Base-by-base conservation (phyloP, 2,329 filamentous ascomycete species). In the Aspergillus spinulosporus region DNA sequence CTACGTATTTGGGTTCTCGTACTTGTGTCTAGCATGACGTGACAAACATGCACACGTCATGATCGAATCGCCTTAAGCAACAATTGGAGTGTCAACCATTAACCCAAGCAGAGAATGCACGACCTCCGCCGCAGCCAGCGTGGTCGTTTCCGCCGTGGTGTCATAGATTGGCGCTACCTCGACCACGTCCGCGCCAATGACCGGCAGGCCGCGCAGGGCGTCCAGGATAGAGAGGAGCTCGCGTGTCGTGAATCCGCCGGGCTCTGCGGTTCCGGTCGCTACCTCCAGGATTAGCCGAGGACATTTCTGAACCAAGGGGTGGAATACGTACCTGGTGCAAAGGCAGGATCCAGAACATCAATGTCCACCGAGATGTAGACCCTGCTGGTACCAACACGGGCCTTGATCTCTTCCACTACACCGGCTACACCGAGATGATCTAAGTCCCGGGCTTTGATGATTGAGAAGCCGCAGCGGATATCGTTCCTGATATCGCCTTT, bases 301-400 rank as follows among this genome's bases (percentile, higher is more conserved):
- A 14, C 14, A n/a, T 3, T 26, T 12, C 31, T n/a, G 44, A 31
- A 5, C 7, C 46, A 31, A 12, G 4, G 12, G 9, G 2, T 46
- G 15, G 12, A 21, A 42, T 15, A 4, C 5, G 70, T 60, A 76
- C 75, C 77, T 32, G 74, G 80, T 55, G 80, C 80, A 69, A 75
- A 83, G 1, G 81, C 80, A 3, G 81, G 81, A 66, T 83, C 82
- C 12, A 84, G 66, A 1, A 83, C 81, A 64, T 84, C 82, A 54
- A 84, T 84, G 61, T 84, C 81, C 2, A 84, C 80, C 12, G 74
- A 78, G 46, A 84, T 80, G 60, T 84, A 84, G 9, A 84, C 80
- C 37, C 74, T 79, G 1, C 75, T 76, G 4, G 75, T 74, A 3
- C 67, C 69, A 0, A 82, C 77, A 14, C 80, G 71, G 5, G 74